These are phyloP conservation scores for Musa beccarii DNA, from an alignment of 176 grass and related monocot species.

Conservation along the genomic window DNA sequence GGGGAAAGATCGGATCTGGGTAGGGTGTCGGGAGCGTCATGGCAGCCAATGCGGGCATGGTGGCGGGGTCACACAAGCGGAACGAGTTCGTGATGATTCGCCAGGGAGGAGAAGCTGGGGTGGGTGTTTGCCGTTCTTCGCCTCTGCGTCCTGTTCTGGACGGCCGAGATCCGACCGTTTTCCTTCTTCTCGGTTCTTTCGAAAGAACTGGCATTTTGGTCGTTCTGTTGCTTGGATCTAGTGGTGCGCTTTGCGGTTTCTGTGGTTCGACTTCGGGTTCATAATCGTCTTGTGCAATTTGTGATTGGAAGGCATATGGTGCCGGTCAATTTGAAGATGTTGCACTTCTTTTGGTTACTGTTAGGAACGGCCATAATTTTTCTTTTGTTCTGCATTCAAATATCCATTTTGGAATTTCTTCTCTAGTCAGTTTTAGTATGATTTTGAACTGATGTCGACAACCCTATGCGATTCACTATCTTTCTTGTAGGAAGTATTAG, in stretches of 20 bases:
- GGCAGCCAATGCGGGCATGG: slow-evolving; percentile 33
- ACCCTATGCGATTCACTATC: no score
- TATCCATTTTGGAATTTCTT: no score
- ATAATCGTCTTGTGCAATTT: not conserved
- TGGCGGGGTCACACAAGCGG: slow-evolving; percentile 6
- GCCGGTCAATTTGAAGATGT: not conserved
- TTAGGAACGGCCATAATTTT: not conserved
- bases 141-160: not conserved
- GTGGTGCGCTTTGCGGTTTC: not conserved
- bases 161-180: not conserved
- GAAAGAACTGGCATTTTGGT: not conserved
- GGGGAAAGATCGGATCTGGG: not conserved
- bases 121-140: slow-evolving; percentile 33
- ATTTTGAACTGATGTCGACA: no score
- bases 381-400: not conserved
- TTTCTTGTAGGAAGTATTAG: no score
- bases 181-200: not conserved
- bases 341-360: not conserved
- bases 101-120: slow-evolving; percentile 29
- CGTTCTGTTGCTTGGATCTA: not conserved
- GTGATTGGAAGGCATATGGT: not conserved
- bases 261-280: not conserved
- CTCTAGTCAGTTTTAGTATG: no score
- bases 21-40: slow-evolving; percentile 17
- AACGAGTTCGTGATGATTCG: slow-evolving; percentile 28